Evolutionary conservation across 2,329 filamentous ascomycete genomes (phyloP).

Genomic region (Colletotrichum tofieldiae): DNA sequence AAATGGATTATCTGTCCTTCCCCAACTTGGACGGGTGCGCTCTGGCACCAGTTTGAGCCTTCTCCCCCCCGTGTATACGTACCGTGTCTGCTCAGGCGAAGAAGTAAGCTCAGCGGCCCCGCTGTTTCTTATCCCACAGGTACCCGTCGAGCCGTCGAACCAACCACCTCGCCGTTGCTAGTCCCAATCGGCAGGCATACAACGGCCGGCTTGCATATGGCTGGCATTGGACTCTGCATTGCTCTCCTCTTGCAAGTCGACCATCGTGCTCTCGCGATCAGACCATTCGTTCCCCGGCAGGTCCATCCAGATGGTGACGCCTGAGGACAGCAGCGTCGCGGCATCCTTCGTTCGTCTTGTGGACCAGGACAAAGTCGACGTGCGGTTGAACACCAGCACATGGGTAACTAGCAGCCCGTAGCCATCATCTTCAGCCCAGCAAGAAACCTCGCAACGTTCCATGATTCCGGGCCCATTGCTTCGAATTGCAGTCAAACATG

Average conservation of each 20-base stretch:
- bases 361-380: too few species aligned
- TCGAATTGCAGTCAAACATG: background rate
- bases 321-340: too few species aligned
- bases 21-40: conserved; percentile 25
- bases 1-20: conserved; percentile 44
- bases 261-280: too few species aligned
- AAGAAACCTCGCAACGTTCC: too few species aligned
- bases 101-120: conserved; percentile 1
- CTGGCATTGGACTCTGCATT: background rate
- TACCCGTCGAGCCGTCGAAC: conserved; percentile 1
- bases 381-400: too few species aligned
- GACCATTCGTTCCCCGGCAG: too few species aligned
- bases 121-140: conserved; percentile 6
- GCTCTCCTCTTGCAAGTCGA: too few species aligned
- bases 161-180: background rate
- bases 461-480: background rate
- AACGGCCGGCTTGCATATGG: conserved; percentile 11
- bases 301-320: too few species aligned
- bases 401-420: too few species aligned
- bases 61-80: conserved; percentile 12
- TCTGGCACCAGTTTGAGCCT: conserved; percentile 27
- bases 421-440: too few species aligned
- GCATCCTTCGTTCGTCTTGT: too few species aligned
- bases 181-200: background rate
- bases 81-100: background rate